Conservation (phyloP, 257 asterid genomes). For the Sherardia arvensis region DNA sequence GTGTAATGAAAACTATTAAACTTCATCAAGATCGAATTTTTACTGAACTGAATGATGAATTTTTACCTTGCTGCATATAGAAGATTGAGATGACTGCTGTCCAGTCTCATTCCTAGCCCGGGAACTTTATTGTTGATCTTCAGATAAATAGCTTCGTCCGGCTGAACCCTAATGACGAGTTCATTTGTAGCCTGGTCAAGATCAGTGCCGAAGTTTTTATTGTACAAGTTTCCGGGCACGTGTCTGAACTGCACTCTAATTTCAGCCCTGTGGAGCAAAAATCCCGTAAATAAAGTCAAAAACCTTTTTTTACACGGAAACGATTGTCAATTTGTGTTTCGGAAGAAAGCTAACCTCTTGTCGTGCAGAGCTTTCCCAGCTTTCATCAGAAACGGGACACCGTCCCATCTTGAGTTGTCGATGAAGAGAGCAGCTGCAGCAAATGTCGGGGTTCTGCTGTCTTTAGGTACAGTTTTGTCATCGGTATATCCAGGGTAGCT, state of each 20-base stretch:
- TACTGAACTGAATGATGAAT: background rate
- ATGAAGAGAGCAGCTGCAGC: constrained; percentile 98
- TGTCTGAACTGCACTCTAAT: constrained; percentile 93
- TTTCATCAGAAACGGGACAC: constrained; percentile 95
- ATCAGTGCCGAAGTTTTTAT: constrained; percentile 54
- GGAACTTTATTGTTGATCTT: constrained; percentile 95
- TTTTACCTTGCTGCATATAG: constrained; percentile 83
- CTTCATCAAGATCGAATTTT: background rate
- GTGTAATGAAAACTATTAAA: too few species aligned
- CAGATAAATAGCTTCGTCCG: constrained; percentile 84
- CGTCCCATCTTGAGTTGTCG: constrained; percentile 94
- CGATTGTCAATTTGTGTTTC: background rate
- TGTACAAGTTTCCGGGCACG: constrained; percentile 88
- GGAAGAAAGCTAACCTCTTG: constrained; percentile 38
- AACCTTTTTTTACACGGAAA: background rate
- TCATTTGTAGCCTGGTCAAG: constrained; percentile 89
- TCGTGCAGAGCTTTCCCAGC: constrained; percentile 93
- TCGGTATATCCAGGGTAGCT: constrained; percentile 73
- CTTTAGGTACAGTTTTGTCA: constrained; percentile 86
- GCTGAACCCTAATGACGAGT: constrained; percentile 97
- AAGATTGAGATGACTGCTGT: constrained; percentile 84
- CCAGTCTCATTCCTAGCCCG: constrained; percentile 87
- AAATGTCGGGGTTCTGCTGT: constrained; percentile 88
- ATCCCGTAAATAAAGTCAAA: constrained; percentile 4
- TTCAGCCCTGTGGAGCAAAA: constrained; percentile 46